Conservation (phyloP, 257 asterid genomes). For the Oldenlandia corymbosa region DNA sequence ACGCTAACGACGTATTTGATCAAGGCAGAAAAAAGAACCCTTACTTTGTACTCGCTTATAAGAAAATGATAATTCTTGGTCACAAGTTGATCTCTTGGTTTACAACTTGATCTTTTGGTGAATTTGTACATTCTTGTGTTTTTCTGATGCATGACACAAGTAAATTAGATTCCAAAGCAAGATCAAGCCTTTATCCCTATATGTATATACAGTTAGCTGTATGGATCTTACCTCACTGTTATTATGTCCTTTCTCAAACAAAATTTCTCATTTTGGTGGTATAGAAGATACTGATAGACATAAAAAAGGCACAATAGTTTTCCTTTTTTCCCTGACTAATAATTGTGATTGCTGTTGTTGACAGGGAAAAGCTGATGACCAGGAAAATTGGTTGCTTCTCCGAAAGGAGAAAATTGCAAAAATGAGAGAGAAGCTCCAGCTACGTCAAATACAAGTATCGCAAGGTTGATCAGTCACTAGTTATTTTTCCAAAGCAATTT, state of each 20-base stretch:
- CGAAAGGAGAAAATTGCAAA: slow-evolving; percentile 71
- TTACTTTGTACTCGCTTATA: too few relatives aligned
- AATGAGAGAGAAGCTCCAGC: slow-evolving; percentile 70
- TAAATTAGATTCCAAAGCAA: too few relatives aligned
- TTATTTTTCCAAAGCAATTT: not conserved
- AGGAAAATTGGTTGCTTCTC: slow-evolving; percentile 76
- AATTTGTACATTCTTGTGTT: too few relatives aligned
- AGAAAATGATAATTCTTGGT: too few relatives aligned
- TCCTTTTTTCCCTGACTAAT: too few relatives aligned
- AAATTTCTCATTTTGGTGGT: too few relatives aligned
- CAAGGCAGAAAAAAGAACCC: not conserved
- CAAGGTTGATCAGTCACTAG: slow-evolving; percentile 46
- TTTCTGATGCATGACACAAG: slow-evolving; percentile 11
- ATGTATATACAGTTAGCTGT: too few relatives aligned
- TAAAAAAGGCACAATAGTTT: not conserved
- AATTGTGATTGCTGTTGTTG: not conserved
- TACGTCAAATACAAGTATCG: slow-evolving; percentile 53
- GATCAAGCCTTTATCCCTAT: too few relatives aligned
- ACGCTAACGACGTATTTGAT: not conserved
- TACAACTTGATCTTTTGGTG: not conserved
- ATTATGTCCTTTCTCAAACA: too few relatives aligned
- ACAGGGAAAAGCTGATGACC: slow-evolving; percentile 98
- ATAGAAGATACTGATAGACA: not conserved
- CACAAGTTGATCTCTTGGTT: too few relatives aligned
- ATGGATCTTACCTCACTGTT: too few relatives aligned